These are phyloP conservation scores for Ceratocystis lukuohia DNA, from an alignment of 2,329 filamentous ascomycete genomes.

Conservation along the genomic window DNA sequence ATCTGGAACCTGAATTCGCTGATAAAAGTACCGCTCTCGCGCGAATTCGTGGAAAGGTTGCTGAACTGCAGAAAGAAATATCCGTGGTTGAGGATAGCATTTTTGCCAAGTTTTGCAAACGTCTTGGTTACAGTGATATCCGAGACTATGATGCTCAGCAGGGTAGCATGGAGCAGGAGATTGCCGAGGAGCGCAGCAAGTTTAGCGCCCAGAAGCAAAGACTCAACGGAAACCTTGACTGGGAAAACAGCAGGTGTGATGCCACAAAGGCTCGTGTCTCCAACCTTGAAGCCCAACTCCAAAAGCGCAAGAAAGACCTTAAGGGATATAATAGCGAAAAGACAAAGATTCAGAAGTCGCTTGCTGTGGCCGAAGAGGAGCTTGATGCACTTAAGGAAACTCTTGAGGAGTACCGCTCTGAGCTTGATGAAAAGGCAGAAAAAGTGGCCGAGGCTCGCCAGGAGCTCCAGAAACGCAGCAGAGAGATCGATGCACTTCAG, in stretches of 20 bases:
- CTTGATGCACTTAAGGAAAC: conserved; percentile 62
- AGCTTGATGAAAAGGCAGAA: conserved; percentile 55
- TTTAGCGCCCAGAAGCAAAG: conserved; percentile 75
- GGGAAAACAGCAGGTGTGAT: conserved; percentile 39
- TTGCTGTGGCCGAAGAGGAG: conserved; percentile 61
- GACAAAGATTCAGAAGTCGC: conserved; percentile 55
- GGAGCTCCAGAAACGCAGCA: conserved; percentile 72
- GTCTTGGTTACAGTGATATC: conserved; percentile 77
- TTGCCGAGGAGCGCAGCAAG: conserved; percentile 69
- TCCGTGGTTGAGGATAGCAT: conserved; percentile 76
- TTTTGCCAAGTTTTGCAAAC: conserved; percentile 72
- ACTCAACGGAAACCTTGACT: conserved; percentile 48
- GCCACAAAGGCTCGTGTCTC: conserved; percentile 56
- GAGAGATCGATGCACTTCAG: conserved; percentile 60
- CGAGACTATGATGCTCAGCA: conserved; percentile 89
- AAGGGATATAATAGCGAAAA: conserved; percentile 59
- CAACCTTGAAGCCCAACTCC: conserved; percentile 50
- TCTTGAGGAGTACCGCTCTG: conserved; percentile 53
- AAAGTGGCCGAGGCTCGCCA: conserved; percentile 64
- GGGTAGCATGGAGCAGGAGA: conserved; percentile 81
- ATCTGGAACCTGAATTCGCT: conserved; percentile 64
- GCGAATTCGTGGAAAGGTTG: conserved; percentile 37
- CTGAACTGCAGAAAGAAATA: conserved; percentile 49
- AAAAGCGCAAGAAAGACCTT: conserved; percentile 56
- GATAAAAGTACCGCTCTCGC: conserved; percentile 58